Conservation (phyloP, 139 green algal genomes). For the Chlamydomonas applanata region DNA sequence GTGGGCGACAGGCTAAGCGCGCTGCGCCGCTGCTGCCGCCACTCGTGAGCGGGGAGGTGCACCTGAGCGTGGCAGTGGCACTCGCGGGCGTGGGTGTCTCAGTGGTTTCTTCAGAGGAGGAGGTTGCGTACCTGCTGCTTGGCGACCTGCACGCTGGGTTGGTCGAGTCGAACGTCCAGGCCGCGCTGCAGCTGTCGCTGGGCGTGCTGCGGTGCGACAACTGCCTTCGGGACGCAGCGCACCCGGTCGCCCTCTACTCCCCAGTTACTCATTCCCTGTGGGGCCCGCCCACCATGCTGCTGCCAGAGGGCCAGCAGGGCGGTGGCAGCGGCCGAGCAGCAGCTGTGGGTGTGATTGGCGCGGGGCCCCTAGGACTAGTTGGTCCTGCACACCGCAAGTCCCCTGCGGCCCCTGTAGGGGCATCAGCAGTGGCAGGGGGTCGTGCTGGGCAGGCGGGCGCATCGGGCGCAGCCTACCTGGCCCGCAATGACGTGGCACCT, state of each 20-base stretch:
- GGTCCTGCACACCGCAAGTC: no score
- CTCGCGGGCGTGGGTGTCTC: slow-evolving; percentile 56
- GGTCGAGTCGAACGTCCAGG: slow-evolving; percentile 32
- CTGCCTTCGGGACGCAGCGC: slow-evolving; percentile 46
- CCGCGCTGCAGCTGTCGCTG: slow-evolving; percentile 34
- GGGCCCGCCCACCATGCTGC: slow-evolving; percentile 7
- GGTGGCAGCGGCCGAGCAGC: not conserved
- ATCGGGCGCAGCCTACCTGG: no score
- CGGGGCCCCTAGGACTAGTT: not conserved
- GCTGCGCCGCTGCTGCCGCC: no score
- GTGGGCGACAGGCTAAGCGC: no score
- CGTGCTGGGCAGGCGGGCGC: not conserved
- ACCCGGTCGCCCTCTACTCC: slow-evolving; percentile 51
- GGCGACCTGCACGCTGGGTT: slow-evolving; percentile 14
- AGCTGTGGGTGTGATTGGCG: not conserved
- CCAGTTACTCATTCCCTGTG: slow-evolving; percentile 45
- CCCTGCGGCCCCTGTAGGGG: not conserved
- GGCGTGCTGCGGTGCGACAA: slow-evolving; percentile 67
- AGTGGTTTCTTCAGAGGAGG: slow-evolving; percentile 50
- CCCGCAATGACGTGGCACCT: no score
- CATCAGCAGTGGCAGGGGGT: not conserved
- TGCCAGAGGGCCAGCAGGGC: not conserved
- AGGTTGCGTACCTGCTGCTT: slow-evolving; percentile 62
- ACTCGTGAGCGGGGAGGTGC: slow-evolving; percentile 1
- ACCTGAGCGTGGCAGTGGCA: slow-evolving; percentile 25